Evolutionary conservation across 1,284 basidiomycete species (phyloP).

Genomic region (Trichosporon sp.): DNA sequence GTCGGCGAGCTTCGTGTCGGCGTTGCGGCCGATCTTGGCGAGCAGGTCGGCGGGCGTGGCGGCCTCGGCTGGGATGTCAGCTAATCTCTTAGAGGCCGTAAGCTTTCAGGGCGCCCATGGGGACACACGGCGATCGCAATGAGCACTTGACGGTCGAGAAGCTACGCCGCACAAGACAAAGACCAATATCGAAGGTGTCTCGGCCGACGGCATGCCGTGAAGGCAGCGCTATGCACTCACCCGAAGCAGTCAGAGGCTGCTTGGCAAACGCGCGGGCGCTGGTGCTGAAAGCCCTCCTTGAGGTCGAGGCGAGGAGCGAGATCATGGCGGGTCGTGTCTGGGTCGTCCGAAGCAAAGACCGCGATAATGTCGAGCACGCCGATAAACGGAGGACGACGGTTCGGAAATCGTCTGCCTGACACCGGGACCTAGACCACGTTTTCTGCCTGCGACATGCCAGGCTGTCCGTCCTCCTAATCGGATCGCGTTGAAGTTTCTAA

Average conservation of each 20-base stretch:
- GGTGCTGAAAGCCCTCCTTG: conserved; percentile 21
- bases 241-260: conserved; percentile 22
- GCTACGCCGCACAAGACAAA: not conserved
- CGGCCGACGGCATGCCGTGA: not conserved
- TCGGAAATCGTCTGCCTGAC: conserved; percentile 2
- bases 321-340: conserved; percentile 15
- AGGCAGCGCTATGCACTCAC: conserved; percentile 17
- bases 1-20: conserved; percentile 35
- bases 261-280: conserved; percentile 24
- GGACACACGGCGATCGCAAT: no score
- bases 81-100: no score
- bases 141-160: no score
- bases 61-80: conserved; percentile 23
- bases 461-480: no score
- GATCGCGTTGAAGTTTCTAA: no score
- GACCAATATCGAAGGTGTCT: not conserved
- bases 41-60: conserved; percentile 32
- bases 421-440: not conserved
- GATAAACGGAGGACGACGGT: not conserved
- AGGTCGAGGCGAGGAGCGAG: conserved; percentile 27
- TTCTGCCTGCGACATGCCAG: not conserved
- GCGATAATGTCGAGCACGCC: not conserved
- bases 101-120: no score
- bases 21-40: conserved; percentile 36
- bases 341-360: not conserved